Evolutionary conservation across 306 rosid genomes (phyloP).

Genomic region (Vigna angularis): DNA sequence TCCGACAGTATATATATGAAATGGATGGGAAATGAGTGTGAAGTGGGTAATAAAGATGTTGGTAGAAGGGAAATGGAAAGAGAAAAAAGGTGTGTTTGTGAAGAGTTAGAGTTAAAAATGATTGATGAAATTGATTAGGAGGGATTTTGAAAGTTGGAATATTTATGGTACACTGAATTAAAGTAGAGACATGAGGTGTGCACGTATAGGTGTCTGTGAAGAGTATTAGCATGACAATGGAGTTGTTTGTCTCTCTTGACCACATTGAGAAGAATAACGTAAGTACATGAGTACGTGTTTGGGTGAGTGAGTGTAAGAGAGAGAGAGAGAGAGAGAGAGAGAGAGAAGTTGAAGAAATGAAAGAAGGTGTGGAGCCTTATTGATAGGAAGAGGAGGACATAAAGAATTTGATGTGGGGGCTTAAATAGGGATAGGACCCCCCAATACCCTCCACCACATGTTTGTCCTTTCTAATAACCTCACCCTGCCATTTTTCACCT

Average conservation of each 20-base stretch:
- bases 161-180: constrained; percentile 49
- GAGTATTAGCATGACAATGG: constrained; percentile 41
- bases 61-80: not conserved
- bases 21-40: not conserved
- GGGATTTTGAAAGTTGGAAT: constrained; percentile 35
- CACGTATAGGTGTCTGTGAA: constrained; percentile 51
- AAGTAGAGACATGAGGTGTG: constrained; percentile 48
- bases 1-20: too few species aligned
- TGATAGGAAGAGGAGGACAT: constrained; percentile 33
- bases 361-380: too few species aligned
- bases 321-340: constrained; percentile 34
- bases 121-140: not conserved
- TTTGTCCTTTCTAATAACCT: constrained; percentile 57
- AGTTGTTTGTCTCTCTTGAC: constrained; percentile 52
- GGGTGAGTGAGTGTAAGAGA: not conserved
- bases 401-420: constrained; percentile 58
- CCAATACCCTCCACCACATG: constrained; percentile 44
- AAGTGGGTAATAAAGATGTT: not conserved
- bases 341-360: not conserved
- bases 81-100: not conserved
- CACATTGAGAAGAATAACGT: constrained; percentile 39
- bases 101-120: not conserved
- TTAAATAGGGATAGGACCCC: constrained; percentile 52
- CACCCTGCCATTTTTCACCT: constrained; percentile 62
- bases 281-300: constrained; percentile 44